These are phyloP conservation scores for Calcarisporium arbuscula DNA, from an alignment of 2,329 filamentous ascomycete species.

Conservation along the genomic window DNA sequence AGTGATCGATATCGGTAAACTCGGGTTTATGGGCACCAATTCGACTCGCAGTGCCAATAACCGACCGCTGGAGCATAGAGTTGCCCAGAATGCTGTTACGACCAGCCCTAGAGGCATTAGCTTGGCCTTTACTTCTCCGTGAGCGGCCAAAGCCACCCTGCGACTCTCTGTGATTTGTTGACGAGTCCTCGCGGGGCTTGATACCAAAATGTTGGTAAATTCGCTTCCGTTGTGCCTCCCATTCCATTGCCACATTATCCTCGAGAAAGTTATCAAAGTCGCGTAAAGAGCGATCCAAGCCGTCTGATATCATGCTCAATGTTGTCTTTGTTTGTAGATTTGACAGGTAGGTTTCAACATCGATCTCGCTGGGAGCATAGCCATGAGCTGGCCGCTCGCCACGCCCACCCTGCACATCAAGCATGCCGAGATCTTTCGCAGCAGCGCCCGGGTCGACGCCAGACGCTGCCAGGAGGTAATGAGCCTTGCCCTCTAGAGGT, in stretches of 20 bases:
- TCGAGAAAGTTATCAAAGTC: constrained; percentile 94
- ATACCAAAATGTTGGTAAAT: constrained; percentile 98
- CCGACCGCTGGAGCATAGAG: constrained; percentile 71
- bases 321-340: constrained; percentile 88
- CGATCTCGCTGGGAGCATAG: constrained; percentile 49
- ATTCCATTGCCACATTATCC: constrained; percentile 90
- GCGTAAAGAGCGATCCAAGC: constrained; percentile 78
- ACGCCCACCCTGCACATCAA: constrained; percentile 53
- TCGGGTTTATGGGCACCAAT: constrained; percentile 58
- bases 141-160: constrained; percentile 56
- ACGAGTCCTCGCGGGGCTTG: constrained; percentile 48
- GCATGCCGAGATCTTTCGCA: constrained; percentile 76
- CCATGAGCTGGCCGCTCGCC: constrained; percentile 36
- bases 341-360: constrained; percentile 73
- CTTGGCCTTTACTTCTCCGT: constrained; percentile 41
- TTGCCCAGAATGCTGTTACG: constrained; percentile 43
- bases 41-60: constrained; percentile 73
- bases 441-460: constrained; percentile 84
- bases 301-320: constrained; percentile 83
- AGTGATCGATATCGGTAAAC: constrained; percentile 63
- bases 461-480: constrained; percentile 89
- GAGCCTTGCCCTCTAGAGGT: constrained; percentile 58
- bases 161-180: constrained; percentile 36
- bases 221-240: constrained; percentile 85
- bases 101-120: constrained; percentile 48